Evolutionary conservation across 1,284 basidiomycete genomes (phyloP), one percentile per base, ranked within the genome.

Genomic region (Trametes hirsuta): DNA sequence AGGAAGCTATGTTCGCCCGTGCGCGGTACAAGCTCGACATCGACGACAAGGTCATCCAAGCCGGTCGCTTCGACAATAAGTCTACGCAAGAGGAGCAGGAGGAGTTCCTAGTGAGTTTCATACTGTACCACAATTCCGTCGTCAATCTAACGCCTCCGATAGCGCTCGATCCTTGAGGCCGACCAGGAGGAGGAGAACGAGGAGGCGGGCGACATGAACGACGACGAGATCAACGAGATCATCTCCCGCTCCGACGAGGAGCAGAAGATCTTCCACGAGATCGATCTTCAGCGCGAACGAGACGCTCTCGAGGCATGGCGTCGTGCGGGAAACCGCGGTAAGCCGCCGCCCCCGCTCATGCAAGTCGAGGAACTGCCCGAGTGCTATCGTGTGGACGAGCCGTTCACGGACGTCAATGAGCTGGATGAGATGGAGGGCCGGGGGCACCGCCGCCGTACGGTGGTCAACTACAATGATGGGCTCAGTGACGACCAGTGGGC

Each of bases 21-120:
- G 97, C 97, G 3, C 89, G 95, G 65, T 94, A 89, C 77, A 99
- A 99, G 83, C 90, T 99, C 53, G 97, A 98, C 72, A 97, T 99
- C 72, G 97, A 99, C 75, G 96, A 97, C 80, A 99, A 99, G 77
- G 96, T 99, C 77, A 97, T 98, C 71, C 95, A 98, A 79, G 97
- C 97, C 53, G 97, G 97, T 83, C 94, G 95, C 61, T 99, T 98
- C 81, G 97, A 99, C 76, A 97, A 99, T 77, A 97, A 98, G 77
- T 97, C 96, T 18, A 97, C 95, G 1, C 93, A 94, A 62, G 96
- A 97, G 73, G 97, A 99, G 75, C 95, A 97, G 70, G 97, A 99
- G 73, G 91, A 94, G 71, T 91, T 97, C 69, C 78, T 98, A 75
- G 93, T 94, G 72, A 74, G 90, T 74, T 62, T 65, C 18, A 18